phyloP scores from a whole-genome alignment of 192 early-diverging fungal genomes.

The Dissophora globulifera region DNA sequence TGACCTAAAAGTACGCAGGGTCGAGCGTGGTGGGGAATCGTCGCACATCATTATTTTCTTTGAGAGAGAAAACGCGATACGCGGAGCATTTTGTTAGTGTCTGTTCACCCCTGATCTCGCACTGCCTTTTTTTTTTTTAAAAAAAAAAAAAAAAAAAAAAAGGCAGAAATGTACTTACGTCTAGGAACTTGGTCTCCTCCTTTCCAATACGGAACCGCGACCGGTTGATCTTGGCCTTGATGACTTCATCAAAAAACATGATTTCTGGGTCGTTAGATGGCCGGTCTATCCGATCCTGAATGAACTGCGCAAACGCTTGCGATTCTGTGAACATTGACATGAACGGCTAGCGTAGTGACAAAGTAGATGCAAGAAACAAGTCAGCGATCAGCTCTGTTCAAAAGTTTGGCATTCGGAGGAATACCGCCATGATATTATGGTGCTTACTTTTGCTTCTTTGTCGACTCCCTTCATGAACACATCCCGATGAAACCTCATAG shows the following conservation, averaged over 20 bases:
- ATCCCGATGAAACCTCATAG: conserved; percentile 62
- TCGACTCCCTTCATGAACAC: conserved; percentile 69
- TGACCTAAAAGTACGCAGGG: no score
- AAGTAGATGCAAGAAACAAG: no score
- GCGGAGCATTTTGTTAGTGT: no score
- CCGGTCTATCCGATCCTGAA: conserved; percentile 73
- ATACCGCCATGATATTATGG: background rate
- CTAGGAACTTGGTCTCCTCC: conserved; percentile 68
- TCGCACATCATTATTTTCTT: conserved; percentile 5
- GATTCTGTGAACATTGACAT: conserved; percentile 74
- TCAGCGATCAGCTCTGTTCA: no score
- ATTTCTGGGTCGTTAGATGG: conserved; percentile 74
- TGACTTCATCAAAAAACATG: conserved; percentile 83
- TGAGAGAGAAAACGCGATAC: background rate
- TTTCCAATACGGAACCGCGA: conserved; percentile 78
- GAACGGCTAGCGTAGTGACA: conserved; percentile 55
- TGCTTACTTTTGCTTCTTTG: conserved; percentile 38
- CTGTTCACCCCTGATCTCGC: no score
- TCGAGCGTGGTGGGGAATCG: conserved; percentile 14
- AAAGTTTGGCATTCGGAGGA: no score
- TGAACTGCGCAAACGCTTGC: conserved; percentile 85
- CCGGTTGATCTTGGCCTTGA: conserved; percentile 83
- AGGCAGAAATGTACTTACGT: conserved; percentile 43
- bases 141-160: background rate
- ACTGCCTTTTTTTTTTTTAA: background rate